Percentiles rank a stretch among this genome's conserved stretches.
Evolutionary conservation across 2,329 filamentous ascomycete genomes (phyloP).

Genomic region (Colletotrichum karsti): DNA sequence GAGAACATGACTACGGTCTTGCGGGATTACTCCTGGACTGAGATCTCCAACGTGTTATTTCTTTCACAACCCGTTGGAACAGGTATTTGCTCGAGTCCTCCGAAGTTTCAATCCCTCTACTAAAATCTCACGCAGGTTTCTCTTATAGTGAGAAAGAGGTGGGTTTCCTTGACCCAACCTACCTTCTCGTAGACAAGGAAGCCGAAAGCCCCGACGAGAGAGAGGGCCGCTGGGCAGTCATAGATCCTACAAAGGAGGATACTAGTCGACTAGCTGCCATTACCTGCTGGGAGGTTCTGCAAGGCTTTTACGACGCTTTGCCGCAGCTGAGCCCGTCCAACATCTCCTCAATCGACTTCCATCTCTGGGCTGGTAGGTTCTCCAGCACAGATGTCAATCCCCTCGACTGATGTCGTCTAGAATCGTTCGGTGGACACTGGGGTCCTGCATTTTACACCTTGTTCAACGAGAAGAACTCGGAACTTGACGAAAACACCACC

Average conservation of each 20-base stretch:
- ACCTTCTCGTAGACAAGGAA: background rate
- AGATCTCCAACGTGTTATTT: background rate
- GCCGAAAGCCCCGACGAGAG: background rate
- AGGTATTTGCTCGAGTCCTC: background rate
- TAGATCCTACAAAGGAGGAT: slow-evolving; percentile 7
- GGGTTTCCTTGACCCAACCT: background rate
- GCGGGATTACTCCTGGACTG: slow-evolving; percentile 11
- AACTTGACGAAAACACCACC: background rate
- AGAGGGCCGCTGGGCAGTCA: slow-evolving; percentile 7
- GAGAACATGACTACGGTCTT: slow-evolving; percentile 7
- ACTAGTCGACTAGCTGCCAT: slow-evolving; percentile 6
- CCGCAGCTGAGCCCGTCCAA: background rate
- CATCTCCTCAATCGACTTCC: slow-evolving; percentile 3
- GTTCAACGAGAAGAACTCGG: slow-evolving; percentile 5
- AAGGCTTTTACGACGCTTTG: slow-evolving; percentile 11
- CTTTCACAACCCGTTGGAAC: slow-evolving; percentile 6
- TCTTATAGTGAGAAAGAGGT: slow-evolving; percentile 16
- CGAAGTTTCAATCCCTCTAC: accelerated
- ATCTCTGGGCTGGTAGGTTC: background rate
- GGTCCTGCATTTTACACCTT: background rate
- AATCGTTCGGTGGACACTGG: slow-evolving; percentile 8
- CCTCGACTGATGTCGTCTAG: background rate
- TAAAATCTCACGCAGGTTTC: background rate
- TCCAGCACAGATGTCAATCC: background rate
- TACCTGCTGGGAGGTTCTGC: slow-evolving; percentile 11